phyloP scores from a whole-genome alignment of 1,139 yeast species.

The Trichomonascaceae sp. region DNA sequence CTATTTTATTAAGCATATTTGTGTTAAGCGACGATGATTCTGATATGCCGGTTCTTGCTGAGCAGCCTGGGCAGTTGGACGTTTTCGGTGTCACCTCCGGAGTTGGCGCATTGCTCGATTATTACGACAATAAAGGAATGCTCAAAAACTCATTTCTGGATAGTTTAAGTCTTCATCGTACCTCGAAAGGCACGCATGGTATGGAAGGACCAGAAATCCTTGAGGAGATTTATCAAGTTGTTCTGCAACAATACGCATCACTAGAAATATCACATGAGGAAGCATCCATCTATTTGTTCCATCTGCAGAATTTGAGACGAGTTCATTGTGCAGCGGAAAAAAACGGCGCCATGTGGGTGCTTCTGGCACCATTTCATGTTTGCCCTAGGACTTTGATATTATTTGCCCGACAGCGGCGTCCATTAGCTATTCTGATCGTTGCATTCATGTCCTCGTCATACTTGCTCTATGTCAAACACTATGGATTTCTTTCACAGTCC shows the following conservation, averaged over 20 bases:
- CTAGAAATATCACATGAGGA: not conserved
- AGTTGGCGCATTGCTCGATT: not conserved
- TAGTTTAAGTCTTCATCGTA: not conserved
- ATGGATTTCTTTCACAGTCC: not conserved
- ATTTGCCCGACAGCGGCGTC: constrained; percentile 1
- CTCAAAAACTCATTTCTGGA: not conserved
- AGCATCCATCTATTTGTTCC: not conserved
- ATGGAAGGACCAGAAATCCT: not conserved
- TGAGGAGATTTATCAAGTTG: not conserved
- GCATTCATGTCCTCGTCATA: not conserved
- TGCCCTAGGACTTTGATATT: not conserved
- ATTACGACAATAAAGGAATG: not conserved
- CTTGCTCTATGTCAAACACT: not conserved
- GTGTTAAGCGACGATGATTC: not conserved
- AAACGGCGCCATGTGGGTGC: not conserved
- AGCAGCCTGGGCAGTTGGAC: constrained; percentile 2
- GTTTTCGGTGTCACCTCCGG: constrained; percentile 3
- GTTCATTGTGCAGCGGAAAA: not conserved
- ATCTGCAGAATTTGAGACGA: not conserved
- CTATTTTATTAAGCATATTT: constrained; percentile 1
- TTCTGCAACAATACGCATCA: not conserved
- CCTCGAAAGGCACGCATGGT: not conserved
- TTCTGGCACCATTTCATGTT: not conserved
- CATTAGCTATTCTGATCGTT: constrained; percentile 2
- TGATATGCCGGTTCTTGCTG: not conserved